These are phyloP conservation scores for Vaccinium darrowii DNA, from an alignment of 148 eudicot species.

Conservation along the genomic window DNA sequence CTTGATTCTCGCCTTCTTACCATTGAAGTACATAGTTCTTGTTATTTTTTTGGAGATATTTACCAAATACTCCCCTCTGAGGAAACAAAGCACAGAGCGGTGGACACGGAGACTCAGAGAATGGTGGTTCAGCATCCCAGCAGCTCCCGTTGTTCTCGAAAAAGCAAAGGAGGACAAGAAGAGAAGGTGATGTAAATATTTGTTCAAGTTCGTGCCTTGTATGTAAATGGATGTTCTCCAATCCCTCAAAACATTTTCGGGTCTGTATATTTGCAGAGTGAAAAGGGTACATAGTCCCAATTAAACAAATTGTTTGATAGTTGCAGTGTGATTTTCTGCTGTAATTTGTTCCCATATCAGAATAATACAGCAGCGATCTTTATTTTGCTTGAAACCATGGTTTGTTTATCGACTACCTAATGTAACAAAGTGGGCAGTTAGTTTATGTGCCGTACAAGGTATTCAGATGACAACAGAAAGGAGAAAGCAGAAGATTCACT, in stretches of 20 bases:
- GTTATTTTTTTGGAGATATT: slow-evolving; percentile 54
- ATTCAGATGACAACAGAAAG: background rate
- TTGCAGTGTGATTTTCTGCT: background rate
- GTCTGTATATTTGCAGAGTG: background rate
- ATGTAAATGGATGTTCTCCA: background rate
- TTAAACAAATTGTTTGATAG: background rate
- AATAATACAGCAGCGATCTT: background rate
- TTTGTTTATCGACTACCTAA: background rate
- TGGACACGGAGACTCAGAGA: slow-evolving; percentile 69
- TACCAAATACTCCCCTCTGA: slow-evolving; percentile 72
- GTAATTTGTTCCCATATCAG: background rate
- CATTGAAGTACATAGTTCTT: slow-evolving; percentile 55
- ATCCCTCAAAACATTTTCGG: background rate
- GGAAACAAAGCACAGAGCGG: slow-evolving; percentile 73
- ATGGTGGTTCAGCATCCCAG: slow-evolving; percentile 99
- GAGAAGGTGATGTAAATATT: slow-evolving; percentile 34
- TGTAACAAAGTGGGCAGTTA: background rate
- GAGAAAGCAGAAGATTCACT: too few relatives aligned
- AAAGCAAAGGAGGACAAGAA: slow-evolving; percentile 69
- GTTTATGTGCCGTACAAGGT: background rate
- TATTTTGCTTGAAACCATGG: background rate
- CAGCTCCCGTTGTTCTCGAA: slow-evolving; percentile 81
- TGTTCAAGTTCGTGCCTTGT: background rate
- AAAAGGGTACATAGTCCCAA: background rate
- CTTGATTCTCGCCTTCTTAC: slow-evolving; percentile 51